Evolutionary conservation across 768 basidiomycete genomes (phyloP).

Genomic region (Kondoa malvinella): DNA sequence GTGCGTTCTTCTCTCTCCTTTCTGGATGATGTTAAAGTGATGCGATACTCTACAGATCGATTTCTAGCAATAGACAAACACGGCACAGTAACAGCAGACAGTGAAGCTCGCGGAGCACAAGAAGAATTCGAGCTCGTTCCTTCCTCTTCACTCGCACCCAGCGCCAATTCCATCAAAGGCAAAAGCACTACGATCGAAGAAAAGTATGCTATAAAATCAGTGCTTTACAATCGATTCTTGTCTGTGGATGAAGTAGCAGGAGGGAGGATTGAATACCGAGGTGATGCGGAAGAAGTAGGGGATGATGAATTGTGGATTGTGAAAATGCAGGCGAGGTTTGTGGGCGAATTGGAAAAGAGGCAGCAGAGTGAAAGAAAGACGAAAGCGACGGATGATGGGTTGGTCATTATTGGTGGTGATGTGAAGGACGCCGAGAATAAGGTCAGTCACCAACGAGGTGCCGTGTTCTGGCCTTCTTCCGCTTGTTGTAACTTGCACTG

Average conservation of each 20-base stretch:
- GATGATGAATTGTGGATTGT: constrained; percentile 75
- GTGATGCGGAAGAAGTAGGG: constrained; percentile 69
- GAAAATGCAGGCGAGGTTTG: constrained; percentile 75
- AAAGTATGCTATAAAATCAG: constrained; percentile 49
- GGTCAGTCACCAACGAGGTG: constrained; percentile 17
- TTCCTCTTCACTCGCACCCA: constrained; percentile 27
- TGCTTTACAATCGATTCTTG: constrained; percentile 75
- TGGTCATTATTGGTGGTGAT: constrained; percentile 49
- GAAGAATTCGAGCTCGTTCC: constrained; percentile 85
- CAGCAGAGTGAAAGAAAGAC: constrained; percentile 50
- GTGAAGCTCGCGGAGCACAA: constrained; percentile 78
- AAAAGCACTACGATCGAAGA: constrained; percentile 36
- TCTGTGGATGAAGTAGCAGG: constrained; percentile 72
- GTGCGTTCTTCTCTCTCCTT: not conserved
- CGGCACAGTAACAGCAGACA: constrained; percentile 63
- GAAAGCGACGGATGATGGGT: constrained; percentile 34
- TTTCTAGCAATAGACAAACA: constrained; percentile 76
- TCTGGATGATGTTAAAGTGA: constrained; percentile 33
- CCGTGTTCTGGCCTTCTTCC: not conserved
- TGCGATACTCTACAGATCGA: constrained; percentile 56
- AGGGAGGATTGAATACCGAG: constrained; percentile 55
- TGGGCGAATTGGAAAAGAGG: constrained; percentile 62
- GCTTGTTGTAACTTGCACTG: not conserved
- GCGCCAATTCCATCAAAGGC: not conserved
- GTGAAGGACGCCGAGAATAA: constrained; percentile 47